Evolutionary conservation across 73 alveolate genomes (phyloP).

Genomic region (Paramecium caudatum): DNA sequence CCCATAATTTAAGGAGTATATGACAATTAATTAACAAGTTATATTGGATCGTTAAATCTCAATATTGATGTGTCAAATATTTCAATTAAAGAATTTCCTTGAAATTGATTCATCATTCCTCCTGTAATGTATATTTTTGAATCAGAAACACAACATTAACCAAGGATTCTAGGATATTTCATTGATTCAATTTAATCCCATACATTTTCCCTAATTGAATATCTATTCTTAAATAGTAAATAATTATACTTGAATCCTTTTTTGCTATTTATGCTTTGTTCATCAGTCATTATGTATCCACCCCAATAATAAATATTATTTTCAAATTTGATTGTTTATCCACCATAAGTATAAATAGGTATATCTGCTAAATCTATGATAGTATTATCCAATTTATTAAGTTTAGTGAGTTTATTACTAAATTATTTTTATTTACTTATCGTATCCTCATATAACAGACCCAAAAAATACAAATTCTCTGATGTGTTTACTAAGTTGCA

Average conservation of each 20-base stretch:
- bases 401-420: background rate
- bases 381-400: background rate
- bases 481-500: background rate
- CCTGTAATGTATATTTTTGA: slow-evolving; percentile 19
- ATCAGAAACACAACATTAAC: background rate
- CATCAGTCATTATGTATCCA: background rate
- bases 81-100: slow-evolving; percentile 44
- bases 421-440: background rate
- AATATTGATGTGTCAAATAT: background rate
- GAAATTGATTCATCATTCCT: slow-evolving; percentile 41
- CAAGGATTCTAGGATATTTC: slow-evolving; percentile 50
- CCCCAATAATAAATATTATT: slow-evolving; percentile 55
- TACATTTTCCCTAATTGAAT: background rate
- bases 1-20: background rate
- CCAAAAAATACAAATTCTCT: background rate
- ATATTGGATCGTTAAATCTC: background rate
- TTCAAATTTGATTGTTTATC: background rate
- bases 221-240: background rate
- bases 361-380: background rate
- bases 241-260: slow-evolving; percentile 12
- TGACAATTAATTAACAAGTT: slow-evolving; percentile 8
- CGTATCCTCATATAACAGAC: background rate
- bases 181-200: slow-evolving; percentile 37
- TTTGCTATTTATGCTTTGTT: background rate
- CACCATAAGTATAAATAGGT: slow-evolving; percentile 38